Evolutionary conservation across 2,329 filamentous ascomycete genomes (phyloP), one percentile per base, ranked within the genome.

Genomic region (Aspergillus sp.): DNA sequence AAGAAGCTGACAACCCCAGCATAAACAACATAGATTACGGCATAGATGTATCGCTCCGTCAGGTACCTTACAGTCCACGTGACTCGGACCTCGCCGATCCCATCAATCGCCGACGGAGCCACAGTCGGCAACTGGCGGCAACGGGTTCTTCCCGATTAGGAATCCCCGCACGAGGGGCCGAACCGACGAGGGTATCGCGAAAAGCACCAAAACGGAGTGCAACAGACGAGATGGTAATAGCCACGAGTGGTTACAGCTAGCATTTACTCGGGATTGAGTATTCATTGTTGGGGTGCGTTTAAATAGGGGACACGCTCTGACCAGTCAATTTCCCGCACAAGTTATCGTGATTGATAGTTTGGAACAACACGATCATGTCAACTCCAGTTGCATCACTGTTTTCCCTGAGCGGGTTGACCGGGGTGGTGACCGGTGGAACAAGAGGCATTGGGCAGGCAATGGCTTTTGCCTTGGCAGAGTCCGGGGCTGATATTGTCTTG

Each of bases 391-490:
- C 50, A 29, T 64, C 62, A 27, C 55, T 71, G 19, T 71, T 71
- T 51, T 70, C 68, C 28, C 51, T 71, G 29, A 56, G 52, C 34
- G 69, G 70, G 32, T 65, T 66, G 50, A 73, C 70, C 35, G 72
- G 71, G 28, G 53, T 74, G 40, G 62, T 74, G 8, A 74, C 72
- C 1, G 71, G 72, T 26, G 70, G 70, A n/a, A 74, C 70, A 8
- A 61, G 72, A 47, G 72, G 72, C 6, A 74, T 74, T 41, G 72
- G 72, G 26, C 64, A 68, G 48, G 67, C 67, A 19, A 74, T 74
- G 72, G 68, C 71, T 8, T 51, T 72, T 48, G 70, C 68, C 2
- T 56, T 74, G 36, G 72, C 72, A 9, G 72, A 74, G 52, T 71
- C 71, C 9, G 71, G 72, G 19, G 71, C 72, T 28, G 71, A 74